Conservation (phyloP, 495 filamentous ascomycete species). For the Glarea lozoyensis region DNA sequence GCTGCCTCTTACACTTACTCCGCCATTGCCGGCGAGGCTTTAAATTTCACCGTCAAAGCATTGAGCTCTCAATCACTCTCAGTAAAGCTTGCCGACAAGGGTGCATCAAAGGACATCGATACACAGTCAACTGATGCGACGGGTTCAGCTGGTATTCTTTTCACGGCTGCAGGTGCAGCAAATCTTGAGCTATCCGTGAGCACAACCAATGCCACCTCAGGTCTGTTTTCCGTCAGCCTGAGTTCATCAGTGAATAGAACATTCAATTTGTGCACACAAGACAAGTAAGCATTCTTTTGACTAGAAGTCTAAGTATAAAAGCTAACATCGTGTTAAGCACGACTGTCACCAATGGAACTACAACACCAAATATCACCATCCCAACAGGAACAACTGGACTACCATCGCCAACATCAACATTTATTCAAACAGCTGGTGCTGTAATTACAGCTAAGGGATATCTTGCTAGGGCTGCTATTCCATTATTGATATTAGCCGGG, state of each 20-base stretch:
- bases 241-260: neutral
- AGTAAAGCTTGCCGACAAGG: neutral
- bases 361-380: neutral
- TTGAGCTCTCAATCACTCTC: neutral
- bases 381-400: neutral
- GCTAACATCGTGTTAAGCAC: neutral
- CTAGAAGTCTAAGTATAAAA: neutral
- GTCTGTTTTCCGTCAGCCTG: neutral
- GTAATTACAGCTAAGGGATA: neutral
- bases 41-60: slow-evolving; percentile 1
- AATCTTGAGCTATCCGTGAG: neutral
- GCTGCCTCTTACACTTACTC: neutral
- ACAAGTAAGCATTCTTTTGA: neutral
- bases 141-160: neutral
- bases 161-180: neutral
- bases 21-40: neutral
- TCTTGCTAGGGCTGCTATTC: neutral
- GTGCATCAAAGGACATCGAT: neutral
- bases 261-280: neutral
- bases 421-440: neutral
- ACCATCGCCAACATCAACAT: neutral
- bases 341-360: neutral
- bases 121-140: neutral
- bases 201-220: neutral
- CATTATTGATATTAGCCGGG: neutral